Percentiles rank a stretch among this genome's conserved stretches.
phyloP scores from a whole-genome alignment of 2,329 filamentous ascomycete species.

The Myriosclerotinia curreyana region DNA sequence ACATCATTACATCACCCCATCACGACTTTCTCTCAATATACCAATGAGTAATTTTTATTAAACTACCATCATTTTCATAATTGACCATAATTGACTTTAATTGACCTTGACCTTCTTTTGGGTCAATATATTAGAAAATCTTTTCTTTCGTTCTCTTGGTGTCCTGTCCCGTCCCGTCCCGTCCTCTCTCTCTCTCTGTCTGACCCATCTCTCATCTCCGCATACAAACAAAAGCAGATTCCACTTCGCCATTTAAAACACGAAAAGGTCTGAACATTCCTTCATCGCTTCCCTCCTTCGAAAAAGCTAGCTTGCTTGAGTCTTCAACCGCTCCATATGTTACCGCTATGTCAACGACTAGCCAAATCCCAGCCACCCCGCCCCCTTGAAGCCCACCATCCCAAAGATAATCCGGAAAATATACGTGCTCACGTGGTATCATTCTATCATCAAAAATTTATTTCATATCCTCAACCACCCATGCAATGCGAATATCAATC shows the following conservation, averaged over 20 bases:
- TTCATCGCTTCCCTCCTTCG: neutral
- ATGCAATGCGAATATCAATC: slow-evolving; percentile 17
- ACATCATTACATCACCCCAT: no score
- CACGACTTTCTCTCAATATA: neutral
- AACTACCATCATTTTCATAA: neutral
- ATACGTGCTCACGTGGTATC: slow-evolving; percentile 23
- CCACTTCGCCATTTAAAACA: neutral
- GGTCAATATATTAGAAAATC: neutral
- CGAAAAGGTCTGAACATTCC: neutral
- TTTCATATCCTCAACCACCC: slow-evolving; percentile 16
- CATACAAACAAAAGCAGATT: neutral
- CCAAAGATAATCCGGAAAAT: slow-evolving; percentile 24
- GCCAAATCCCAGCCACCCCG: slow-evolving; percentile 18
- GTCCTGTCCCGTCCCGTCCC: neutral
- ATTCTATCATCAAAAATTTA: slow-evolving; percentile 23
- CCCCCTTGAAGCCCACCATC: slow-evolving; percentile 9
- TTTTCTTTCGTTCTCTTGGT: neutral
- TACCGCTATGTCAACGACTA: slow-evolving; percentile 24
- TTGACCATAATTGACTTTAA: no score
- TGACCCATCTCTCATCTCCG: neutral
- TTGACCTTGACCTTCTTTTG: neutral
- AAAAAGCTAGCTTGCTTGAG: neutral
- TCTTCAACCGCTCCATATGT: neutral
- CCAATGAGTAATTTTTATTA: neutral
- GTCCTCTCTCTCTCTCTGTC: neutral